Evolutionary conservation across 495 filamentous ascomycete genomes (phyloP).

Genomic region (Xylaria longipes): DNA sequence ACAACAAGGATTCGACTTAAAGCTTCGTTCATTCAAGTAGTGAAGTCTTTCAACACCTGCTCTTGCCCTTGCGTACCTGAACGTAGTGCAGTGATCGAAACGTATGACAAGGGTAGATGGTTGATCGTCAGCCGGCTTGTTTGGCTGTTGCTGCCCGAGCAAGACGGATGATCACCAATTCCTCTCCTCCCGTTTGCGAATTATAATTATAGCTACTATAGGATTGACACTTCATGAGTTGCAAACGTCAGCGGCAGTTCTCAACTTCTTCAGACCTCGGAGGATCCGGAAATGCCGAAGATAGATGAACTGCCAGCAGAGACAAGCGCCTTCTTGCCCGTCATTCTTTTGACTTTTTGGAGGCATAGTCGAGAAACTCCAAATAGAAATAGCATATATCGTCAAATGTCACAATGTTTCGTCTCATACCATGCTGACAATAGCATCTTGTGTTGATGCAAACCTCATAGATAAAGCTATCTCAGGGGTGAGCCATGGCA

Average conservation of each 20-base stretch:
- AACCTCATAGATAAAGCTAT: conserved; percentile 22
- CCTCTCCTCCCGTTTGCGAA: conserved; percentile 22
- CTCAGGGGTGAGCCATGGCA: conserved; percentile 7
- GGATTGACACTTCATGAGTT: conserved; percentile 20
- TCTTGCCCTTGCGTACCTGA: conserved; percentile 18
- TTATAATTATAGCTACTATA: conserved; percentile 16
- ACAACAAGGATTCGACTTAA: conserved; percentile 7
- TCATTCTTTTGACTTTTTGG: background rate
- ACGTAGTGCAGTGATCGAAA: conserved; percentile 28
- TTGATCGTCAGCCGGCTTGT: conserved; percentile 45
- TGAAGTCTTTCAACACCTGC: conserved; percentile 8
- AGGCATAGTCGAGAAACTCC: background rate
- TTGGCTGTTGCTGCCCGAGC: conserved; percentile 56
- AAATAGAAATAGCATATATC: background rate
- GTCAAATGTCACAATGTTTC: conserved; percentile 15
- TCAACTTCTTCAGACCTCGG: conserved; percentile 18
- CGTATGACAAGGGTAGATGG: conserved; percentile 34
- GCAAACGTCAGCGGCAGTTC: conserved; percentile 18
- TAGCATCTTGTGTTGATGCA: conserved; percentile 12
- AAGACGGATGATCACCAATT: conserved; percentile 38
- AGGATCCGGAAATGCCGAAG: conserved; percentile 21
- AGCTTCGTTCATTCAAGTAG: conserved; percentile 13
- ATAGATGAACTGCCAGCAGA: conserved; percentile 14
- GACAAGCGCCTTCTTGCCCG: background rate
- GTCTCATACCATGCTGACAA: conserved; percentile 20